Evolutionary conservation across 495 filamentous ascomycete genomes (phyloP).

Genomic region (Podospora comata): DNA sequence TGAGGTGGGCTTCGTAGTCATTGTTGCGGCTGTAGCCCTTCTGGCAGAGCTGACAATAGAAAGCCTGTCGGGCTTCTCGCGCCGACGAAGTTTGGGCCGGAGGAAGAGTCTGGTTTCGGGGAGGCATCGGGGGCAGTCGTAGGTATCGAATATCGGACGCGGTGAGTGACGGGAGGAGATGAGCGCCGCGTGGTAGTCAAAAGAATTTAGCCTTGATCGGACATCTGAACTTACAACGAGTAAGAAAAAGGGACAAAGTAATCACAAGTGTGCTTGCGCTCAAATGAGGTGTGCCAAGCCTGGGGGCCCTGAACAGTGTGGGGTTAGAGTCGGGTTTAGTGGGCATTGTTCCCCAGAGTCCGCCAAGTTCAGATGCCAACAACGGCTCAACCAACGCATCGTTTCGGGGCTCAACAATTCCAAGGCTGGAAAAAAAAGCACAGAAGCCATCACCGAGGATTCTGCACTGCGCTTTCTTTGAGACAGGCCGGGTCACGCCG

Average conservation of each 20-base stretch:
- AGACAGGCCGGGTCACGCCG: constrained; percentile 11
- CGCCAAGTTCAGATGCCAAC: not conserved
- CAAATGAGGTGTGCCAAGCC: constrained; percentile 6
- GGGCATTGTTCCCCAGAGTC: not conserved
- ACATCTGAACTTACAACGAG: not conserved
- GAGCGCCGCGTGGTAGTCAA: not conserved
- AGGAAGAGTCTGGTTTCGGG: constrained; percentile 51
- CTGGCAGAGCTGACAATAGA: constrained; percentile 74
- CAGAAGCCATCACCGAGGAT: not conserved
- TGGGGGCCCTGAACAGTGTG: not conserved
- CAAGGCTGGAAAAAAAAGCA: not conserved
- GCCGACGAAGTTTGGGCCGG: constrained; percentile 75
- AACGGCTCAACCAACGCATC: constrained; percentile 11
- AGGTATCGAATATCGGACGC: not conserved
- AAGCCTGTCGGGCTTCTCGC: constrained; percentile 79
- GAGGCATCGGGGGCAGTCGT: constrained; percentile 12
- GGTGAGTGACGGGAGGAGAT: not conserved
- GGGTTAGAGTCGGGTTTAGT: constrained; percentile 1
- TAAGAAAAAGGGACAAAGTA: not conserved
- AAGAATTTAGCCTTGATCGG: not conserved
- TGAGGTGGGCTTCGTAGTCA: constrained; percentile 66
- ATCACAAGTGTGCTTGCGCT: not conserved
- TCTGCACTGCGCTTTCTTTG: not conserved
- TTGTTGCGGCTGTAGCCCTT: constrained; percentile 70
- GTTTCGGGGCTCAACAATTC: constrained; percentile 11